Base-by-base conservation (phyloP, 106 monocot genomes). In the Gastrodia elata region DNA sequence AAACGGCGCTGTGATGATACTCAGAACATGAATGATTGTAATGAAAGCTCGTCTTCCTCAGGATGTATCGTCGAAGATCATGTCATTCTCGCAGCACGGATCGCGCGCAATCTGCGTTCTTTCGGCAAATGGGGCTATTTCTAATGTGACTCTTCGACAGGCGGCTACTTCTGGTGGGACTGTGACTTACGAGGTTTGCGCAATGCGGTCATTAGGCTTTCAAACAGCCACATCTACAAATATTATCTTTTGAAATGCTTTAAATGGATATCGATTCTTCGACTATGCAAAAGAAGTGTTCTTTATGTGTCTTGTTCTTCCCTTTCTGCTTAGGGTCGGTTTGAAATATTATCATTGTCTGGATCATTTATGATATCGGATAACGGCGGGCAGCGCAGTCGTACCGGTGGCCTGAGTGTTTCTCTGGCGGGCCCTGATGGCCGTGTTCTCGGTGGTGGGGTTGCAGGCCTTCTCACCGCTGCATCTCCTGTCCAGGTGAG, bases 31-130 rank as follows among this genome's bases (percentile, higher is more conserved):
- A 57, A 57, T 25, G 6, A 25, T 24, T 26, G 57, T 57, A 57
- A 57, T 6, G 9, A 5, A 7, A 32, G 67, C 55, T 76, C 10
- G 8, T 71, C 11, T 35, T 52, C 75, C 73, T 9, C 81, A 93
- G 92, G 92, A 93, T 82, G 84, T 93, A 28, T 89, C 89, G 18
- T 82, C 89, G 75, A 93, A 87, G 69, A 89, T 93, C 30, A 89
- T 93, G 84, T 86, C 92, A 68, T 89, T 89, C 77, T 89, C 86
- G 57, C 89, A 93, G 72, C 80, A 89, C 46, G 89, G 92, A 39
- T 79, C 87, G 13, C 89, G 84, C 36, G 89, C 83, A 32, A 79
- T 92, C 6, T 92, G 92, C 73, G 81, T 92, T 65, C 75, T 93
- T 37, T 89, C 89, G 16, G 92, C 92, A 34, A 93, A 93, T 77